A percentile compares a stretch with the other conserved stretches of the same genome.
These are phyloP conservation scores for Persicaria maculosa DNA, from an alignment of 148 eudicot genomes.

Conservation along the genomic window DNA sequence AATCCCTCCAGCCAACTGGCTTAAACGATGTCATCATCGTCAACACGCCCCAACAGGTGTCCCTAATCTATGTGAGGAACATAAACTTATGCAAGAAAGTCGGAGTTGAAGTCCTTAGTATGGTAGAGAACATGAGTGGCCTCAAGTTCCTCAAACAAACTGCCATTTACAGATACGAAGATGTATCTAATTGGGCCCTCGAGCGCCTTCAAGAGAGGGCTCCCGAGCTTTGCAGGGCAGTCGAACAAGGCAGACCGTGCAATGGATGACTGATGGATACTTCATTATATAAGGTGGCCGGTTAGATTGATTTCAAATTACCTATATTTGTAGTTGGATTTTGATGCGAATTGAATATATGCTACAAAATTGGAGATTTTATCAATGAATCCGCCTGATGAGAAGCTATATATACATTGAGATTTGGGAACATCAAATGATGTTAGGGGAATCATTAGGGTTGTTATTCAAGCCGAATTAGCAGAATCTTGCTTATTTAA, in stretches of 20 bases:
- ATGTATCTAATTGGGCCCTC: conserved; percentile 57
- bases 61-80: conserved; percentile 72
- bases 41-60: conserved; percentile 72
- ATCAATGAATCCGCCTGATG: too few relatives aligned
- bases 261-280: too few relatives aligned
- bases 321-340: too few relatives aligned
- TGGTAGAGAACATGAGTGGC: conserved; percentile 92
- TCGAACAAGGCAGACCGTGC: conserved; percentile 71
- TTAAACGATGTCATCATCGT: conserved; percentile 81
- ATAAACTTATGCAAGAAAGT: conserved; percentile 80
- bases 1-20: conserved; percentile 60
- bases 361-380: too few relatives aligned
- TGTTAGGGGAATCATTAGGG: too few relatives aligned
- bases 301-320: too few relatives aligned
- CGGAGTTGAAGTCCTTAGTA: conserved; percentile 63
- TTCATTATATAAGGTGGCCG: too few relatives aligned
- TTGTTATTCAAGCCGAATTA: too few relatives aligned
- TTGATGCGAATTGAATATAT: too few relatives aligned
- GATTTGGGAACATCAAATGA: too few relatives aligned
- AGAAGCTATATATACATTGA: too few relatives aligned
- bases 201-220: conserved; percentile 44
- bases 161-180: conserved; percentile 38
- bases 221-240: conserved; percentile 43
- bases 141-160: conserved; percentile 39
- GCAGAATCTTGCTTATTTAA: too few relatives aligned